Conservation (phyloP, 2,329 filamentous ascomycete species). For the Botrytis byssoidea region DNA sequence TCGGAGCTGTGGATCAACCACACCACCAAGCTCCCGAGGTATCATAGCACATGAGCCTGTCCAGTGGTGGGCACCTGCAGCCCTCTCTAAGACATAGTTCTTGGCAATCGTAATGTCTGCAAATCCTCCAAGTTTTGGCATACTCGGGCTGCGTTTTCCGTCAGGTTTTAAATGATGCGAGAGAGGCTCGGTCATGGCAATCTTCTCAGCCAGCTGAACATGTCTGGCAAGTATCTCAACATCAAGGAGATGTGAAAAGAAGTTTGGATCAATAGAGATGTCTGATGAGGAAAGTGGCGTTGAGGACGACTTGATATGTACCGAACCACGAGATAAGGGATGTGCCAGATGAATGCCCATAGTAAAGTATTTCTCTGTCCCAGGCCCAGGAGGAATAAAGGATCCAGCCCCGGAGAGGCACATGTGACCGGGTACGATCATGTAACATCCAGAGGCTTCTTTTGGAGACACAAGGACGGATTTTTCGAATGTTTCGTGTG, state of each 20-base stretch:
- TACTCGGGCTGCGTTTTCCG: background rate
- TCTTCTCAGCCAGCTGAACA: conserved; percentile 39
- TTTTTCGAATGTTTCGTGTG: too few species aligned
- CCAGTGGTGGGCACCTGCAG: conserved; percentile 21
- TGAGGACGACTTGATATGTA: conserved; percentile 42
- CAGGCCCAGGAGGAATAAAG: background rate
- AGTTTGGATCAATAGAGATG: conserved; percentile 45
- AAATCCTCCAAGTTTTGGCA: conserved; percentile 2
- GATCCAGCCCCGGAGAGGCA: conserved; percentile 3
- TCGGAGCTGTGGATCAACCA: conserved; percentile 10
- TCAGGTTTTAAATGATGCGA: conserved; percentile 36
- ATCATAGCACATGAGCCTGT: conserved; percentile 23
- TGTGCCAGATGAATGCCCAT: conserved; percentile 42
- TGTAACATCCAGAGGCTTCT: too few species aligned
- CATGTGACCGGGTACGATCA: background rate
- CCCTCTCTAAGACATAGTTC: conserved; percentile 14
- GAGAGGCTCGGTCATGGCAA: conserved; percentile 38
- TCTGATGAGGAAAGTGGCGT: conserved; percentile 26
- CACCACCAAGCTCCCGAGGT: conserved; percentile 13
- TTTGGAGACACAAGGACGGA: too few species aligned
- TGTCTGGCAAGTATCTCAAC: conserved; percentile 42
- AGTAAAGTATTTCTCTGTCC: conserved; percentile 22
- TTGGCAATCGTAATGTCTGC: conserved; percentile 7
- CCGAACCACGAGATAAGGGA: conserved; percentile 44
- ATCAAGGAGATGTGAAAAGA: conserved; percentile 35